Evolutionary conservation across 1,284 basidiomycete species (phyloP), one percentile per base, ranked within the genome.

Genomic region (Sanghuangporus sanghuang): DNA sequence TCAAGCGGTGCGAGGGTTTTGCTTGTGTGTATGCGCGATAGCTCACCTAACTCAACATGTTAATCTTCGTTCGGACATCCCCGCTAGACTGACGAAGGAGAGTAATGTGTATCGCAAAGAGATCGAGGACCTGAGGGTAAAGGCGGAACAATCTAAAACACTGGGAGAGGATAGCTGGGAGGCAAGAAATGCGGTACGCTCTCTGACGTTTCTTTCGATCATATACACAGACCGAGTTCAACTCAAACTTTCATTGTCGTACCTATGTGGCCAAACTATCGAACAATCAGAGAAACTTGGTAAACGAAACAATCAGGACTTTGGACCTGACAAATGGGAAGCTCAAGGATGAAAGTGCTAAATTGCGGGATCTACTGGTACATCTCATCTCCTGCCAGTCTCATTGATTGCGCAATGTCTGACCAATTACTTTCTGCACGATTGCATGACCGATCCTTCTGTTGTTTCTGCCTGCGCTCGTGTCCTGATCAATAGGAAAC

Each of bases 221-320:
- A 21, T 46, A 59, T 52, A 35, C 36, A 46, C 39, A 12, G 5
- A 44, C n/a, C 6, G 12, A 52, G 27, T 52, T 52, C 9, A 32
- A n/a, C 6, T 14, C 42, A 7, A 44, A 44, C 42, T 44, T n/a
- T 6, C 42, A 32, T 32, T 32, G 27, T 32, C 27, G 27, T 5
- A 3, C 4, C 27, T 32, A 32, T 32, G 27, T 32, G 27, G 27
- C 4, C 27, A 32, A 2, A 32, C 27, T 44, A 27, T n/a, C 53
- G 11, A 50, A 14, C 6, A 11, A 35, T 32, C 23, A 94, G 92
- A 84, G 78, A 69, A 85, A 83, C 71, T 81, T 95, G 74, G 73
- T 88, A 64, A 87, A 89, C 66, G 93, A 95, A 77, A 87, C 89
- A 39, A 78, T 85, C 69, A 92, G 86, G 81, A 92, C 94, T 91